Base-by-base conservation (phyloP, 108 stramenopile genomes). In the Bacterosira constricta region DNA sequence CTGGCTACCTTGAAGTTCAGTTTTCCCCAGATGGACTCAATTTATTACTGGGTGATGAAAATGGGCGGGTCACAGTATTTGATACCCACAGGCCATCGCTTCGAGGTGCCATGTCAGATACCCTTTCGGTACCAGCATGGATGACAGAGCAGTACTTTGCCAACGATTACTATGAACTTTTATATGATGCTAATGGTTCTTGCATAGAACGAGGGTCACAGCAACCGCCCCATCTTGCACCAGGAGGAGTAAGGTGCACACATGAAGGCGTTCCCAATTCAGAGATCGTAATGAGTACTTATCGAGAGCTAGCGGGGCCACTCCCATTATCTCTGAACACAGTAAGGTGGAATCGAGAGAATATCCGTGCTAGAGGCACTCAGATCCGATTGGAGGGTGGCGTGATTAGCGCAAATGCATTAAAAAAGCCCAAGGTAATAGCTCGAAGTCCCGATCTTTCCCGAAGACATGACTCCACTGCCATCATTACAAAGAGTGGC, bases 101-200 rank as follows among this genome's bases (percentile, higher is more conserved):
- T 25, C 34, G 69, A 12, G 12, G 23, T 37, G 34, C 29, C 18
- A 29, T 13, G 36, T 27, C 37, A n/a, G 63, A 9, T 21, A 36
- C 44, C 29, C 11, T 30, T 0, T 52, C 27, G 20, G 55, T 54
- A 15, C 46, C 77, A 11, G 21, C 20, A 54, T 93, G 89, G 89
- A 87, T 94, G 89, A 59, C 62, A 36, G 90, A 94, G 52, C 93
- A 94, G 62, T 94, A 94, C 69, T 94, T 91, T 75, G 85, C 89
- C 13, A 94, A 90, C 56, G 93, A 94, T 56, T 94, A 94, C 62
- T 94, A 94, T 61, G 93, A 94, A n/a, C 64, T 94, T 10, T 60
- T 67, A 12, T 92, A 91, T 49, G 90, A 94, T 73, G 20, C 39
- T 21, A 85, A 83, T 78, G 93, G 93, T 0, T 91, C 91, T 54